A percentile compares a stretch with the other conserved stretches of the same genome.
Evolutionary conservation across 192 early-diverging fungal species (phyloP).

Genomic region (Dissophora ornata): DNA sequence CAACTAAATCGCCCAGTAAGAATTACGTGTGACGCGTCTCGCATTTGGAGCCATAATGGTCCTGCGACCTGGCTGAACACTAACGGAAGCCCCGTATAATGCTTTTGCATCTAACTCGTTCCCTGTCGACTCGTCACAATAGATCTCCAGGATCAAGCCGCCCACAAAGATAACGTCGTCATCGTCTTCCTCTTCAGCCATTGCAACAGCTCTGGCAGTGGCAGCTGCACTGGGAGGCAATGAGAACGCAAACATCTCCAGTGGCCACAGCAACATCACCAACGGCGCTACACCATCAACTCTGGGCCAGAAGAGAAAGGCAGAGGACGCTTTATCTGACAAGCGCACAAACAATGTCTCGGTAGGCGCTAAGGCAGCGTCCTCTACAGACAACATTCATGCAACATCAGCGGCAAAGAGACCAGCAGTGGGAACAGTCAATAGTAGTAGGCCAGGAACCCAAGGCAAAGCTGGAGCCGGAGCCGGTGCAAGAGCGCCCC

Average conservation of each 20-base stretch:
- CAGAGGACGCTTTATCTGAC: conserved; percentile 12
- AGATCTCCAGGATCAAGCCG: conserved; percentile 46
- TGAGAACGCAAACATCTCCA: conserved; percentile 8
- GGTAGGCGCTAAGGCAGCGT: neutral
- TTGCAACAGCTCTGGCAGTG: conserved; percentile 38
- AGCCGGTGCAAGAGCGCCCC: neutral
- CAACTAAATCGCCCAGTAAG: conserved; percentile 38
- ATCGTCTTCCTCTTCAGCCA: conserved; percentile 24
- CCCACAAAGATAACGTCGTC: conserved; percentile 39
- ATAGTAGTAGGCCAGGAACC: neutral
- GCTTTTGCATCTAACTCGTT: neutral
- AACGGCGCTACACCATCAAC: neutral
- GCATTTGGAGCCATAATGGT: too few species aligned
- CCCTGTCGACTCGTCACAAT: neutral
- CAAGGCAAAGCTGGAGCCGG: neutral
- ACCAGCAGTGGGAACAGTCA: neutral
- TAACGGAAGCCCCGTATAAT: neutral
- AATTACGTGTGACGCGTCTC: neutral
- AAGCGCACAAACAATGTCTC: conserved; percentile 18
- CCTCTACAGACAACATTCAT: neutral
- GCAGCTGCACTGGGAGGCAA: conserved; percentile 26
- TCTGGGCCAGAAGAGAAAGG: conserved; percentile 17
- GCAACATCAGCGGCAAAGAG: neutral
- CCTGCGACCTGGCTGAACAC: too few species aligned
- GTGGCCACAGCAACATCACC: conserved; percentile 3